Evolutionary conservation across 345 rosid species (phyloP).

Genomic region (sweet orange (Citrus sinensis)): DNA sequence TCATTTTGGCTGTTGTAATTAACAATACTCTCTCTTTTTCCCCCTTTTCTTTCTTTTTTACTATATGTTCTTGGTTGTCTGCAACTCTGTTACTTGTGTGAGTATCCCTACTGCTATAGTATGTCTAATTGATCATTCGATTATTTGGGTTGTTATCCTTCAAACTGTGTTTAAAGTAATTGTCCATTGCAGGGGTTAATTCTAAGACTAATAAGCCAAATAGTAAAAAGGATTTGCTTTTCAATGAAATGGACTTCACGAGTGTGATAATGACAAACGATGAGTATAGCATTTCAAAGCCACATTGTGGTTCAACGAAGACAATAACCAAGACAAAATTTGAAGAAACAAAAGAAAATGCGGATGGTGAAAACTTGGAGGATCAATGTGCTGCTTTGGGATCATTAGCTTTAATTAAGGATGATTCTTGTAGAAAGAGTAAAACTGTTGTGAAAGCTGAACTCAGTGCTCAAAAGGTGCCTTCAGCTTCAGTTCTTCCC

Average conservation of each 20-base stretch:
- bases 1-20: neutral
- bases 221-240: constrained; percentile 25
- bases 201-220: constrained; percentile 25
- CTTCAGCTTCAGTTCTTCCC: constrained; percentile 35
- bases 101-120: neutral
- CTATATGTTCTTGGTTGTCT: neutral
- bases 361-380: constrained; percentile 14
- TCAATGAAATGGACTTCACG: constrained; percentile 53
- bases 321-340: constrained; percentile 21
- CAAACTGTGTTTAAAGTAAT: neutral
- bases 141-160: neutral
- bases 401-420: constrained; percentile 24
- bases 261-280: constrained; percentile 57
- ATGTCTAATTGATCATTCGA: neutral
- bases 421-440: constrained; percentile 21
- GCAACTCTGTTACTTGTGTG: neutral
- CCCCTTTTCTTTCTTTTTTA: neutral
- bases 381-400: constrained; percentile 11
- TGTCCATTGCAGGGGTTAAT: constrained; percentile 45
- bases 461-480: constrained; percentile 14
- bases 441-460: constrained; percentile 21
- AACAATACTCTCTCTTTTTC: neutral
- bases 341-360: constrained; percentile 28
- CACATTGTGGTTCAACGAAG: constrained; percentile 29
- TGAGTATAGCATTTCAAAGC: constrained; percentile 56